phyloP scores from a whole-genome alignment of 1,139 yeast genomes.

The Arxiozyma slooffiae region DNA sequence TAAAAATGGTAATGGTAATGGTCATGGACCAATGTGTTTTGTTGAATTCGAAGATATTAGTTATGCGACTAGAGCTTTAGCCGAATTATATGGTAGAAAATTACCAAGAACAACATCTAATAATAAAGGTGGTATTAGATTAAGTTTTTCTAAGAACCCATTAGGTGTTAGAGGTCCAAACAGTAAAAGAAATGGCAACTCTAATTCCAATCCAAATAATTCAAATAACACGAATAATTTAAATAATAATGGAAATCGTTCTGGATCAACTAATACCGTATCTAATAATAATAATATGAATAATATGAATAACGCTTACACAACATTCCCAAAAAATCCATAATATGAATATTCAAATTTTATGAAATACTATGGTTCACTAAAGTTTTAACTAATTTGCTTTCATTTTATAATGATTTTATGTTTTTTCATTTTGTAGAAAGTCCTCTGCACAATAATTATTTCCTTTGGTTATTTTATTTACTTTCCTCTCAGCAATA shows the following conservation, averaged over 20 bases:
- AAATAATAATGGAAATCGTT: slow-evolving; percentile 1
- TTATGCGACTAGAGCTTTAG: slow-evolving; percentile 85
- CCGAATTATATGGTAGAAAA: slow-evolving; percentile 83
- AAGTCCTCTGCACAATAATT: neutral
- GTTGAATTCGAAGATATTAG: slow-evolving; percentile 96
- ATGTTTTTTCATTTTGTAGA: neutral
- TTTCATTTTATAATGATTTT: neutral
- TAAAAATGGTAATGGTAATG: slow-evolving; percentile 38
- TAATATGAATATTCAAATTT: neutral
- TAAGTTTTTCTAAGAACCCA: slow-evolving; percentile 91
- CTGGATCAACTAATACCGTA: slow-evolving; percentile 1
- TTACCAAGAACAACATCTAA: slow-evolving; percentile 55
- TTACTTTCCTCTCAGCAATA: too few relatives aligned
- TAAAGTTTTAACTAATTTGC: neutral
- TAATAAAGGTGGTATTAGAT: slow-evolving; percentile 87
- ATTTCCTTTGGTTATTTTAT: too few relatives aligned
- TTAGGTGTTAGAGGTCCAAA: slow-evolving; percentile 76
- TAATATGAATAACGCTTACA: slow-evolving; percentile 3
- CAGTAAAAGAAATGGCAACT: slow-evolving; percentile 20
- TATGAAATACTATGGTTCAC: neutral
- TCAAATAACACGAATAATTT: neutral
- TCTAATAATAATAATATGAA: slow-evolving; percentile 2
- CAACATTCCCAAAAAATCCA: slow-evolving; percentile 1
- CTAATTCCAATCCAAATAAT: neutral
- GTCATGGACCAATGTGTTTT: slow-evolving; percentile 97